Evolutionary conservation across 345 rosid species (phyloP), one percentile per base, ranked within the genome.

Genomic region (Corchorus capsularis): DNA sequence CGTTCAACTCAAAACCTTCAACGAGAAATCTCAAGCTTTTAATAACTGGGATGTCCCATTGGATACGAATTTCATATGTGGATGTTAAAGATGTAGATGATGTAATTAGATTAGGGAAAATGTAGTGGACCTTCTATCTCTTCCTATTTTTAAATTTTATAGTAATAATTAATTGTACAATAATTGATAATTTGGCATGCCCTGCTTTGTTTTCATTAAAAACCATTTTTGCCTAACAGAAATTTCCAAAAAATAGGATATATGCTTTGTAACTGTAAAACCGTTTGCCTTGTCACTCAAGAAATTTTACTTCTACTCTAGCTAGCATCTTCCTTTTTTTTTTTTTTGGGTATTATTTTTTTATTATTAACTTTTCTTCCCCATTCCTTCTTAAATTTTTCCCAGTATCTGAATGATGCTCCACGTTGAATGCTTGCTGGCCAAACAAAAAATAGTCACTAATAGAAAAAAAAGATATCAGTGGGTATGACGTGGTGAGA

Each of bases 351-450:
- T 45, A 20, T 12, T 39, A 7, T 12, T 5, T 4, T 39, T 39
- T n/a, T n/a, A n/a, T n/a, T 3, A 39, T 16, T 27, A 27, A 27
- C 27, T 27, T 47, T 20, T 20, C 41, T 20, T 20, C 41, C 55
- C 65, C 19, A 62, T 35, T 34, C 20, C 20, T n/a, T 64, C 27
- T 17, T 39, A 8, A 8, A n/a, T 37, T 27, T 10, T 49, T 16
- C 72, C 35, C 37, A 65, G 46, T 69, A 39, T 49, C 59, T 50
- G 4, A 50, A 69, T 7, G 72, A 34, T 34, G 41, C 73, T 53
- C 73, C 47, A 69, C 37, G 45, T 69, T 53, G 17, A 10, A 35
- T 45, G 34, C 17, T 53, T 69, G 10, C 61, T 10, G 46, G 22
- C 46, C 46, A 52, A 69, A 4, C 15, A 52, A 52, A 34, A 8